Evolutionary conservation across 768 basidiomycete species (phyloP).

Genomic region (Fibroporia radiculosa): DNA sequence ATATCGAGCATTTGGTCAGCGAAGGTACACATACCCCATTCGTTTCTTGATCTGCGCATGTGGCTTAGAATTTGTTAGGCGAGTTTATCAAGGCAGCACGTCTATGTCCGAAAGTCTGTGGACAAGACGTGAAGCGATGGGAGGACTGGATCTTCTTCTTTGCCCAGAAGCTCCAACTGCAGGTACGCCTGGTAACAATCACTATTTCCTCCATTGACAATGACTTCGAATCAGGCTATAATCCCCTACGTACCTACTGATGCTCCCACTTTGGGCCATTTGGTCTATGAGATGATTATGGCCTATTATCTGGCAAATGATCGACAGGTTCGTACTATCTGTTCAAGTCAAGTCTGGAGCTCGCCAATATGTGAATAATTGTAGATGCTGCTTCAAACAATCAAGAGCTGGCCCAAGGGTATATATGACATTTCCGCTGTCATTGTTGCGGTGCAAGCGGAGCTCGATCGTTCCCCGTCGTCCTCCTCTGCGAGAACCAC

Average conservation of each 20-base stretch:
- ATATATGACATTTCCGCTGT: conserved; percentile 88
- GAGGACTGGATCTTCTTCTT: conserved; percentile 94
- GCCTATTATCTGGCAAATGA: conserved; percentile 80
- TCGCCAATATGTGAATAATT: too few species aligned
- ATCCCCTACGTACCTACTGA: conserved; percentile 87
- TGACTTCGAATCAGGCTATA: conserved; percentile 49
- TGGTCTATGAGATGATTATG: conserved; percentile 94
- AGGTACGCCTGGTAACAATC: conserved; percentile 37
- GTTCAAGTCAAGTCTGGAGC: background rate
- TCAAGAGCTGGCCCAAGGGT: conserved; percentile 83
- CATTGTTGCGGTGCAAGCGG: conserved; percentile 80
- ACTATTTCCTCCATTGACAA: too few species aligned
- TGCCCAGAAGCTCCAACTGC: conserved; percentile 70
- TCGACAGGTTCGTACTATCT: conserved; percentile 40
- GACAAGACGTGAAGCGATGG: conserved; percentile 76
- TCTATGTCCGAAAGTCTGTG: conserved; percentile 81
- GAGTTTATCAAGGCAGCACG: conserved; percentile 74
- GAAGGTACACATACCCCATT: conserved; percentile 46
- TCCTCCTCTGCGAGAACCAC: conserved; percentile 37
- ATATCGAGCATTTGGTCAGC: conserved; percentile 76
- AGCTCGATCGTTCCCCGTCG: conserved; percentile 58
- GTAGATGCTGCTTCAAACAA: conserved; percentile 68
- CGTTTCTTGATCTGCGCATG: background rate
- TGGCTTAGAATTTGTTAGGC: conserved; percentile 34
- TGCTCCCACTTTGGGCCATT: conserved; percentile 66